A percentile compares a stretch with the other conserved stretches of the same genome.
phyloP scores from a whole-genome alignment of 306 rosid genomes.

The Lathyrus oleraceus region DNA sequence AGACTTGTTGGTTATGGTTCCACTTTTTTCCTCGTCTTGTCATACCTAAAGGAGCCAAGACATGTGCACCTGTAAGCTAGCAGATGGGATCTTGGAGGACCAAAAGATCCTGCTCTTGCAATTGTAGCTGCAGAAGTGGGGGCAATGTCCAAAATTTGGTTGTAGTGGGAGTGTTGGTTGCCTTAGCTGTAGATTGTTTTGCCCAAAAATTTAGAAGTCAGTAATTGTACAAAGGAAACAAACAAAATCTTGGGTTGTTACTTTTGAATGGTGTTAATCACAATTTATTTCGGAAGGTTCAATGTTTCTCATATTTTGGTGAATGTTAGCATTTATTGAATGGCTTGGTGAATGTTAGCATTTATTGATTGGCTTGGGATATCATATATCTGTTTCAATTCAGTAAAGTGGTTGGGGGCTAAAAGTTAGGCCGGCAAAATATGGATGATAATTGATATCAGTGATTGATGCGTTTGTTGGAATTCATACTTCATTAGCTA shows the following conservation, averaged over 20 bases:
- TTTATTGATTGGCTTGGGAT: conserved; percentile 58
- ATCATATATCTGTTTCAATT: conserved; percentile 34
- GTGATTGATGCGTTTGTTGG: conserved; percentile 32
- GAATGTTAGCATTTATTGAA: conserved; percentile 48
- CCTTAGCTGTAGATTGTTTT: conserved; percentile 55
- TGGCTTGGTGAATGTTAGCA: conserved; percentile 56
- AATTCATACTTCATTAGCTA: conserved; percentile 29
- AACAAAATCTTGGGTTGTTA: conserved; percentile 45
- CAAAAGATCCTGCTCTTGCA: conserved; percentile 69
- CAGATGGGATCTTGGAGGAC: conserved; percentile 74
- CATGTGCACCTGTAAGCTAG: conserved; percentile 62
- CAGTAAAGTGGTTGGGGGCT: conserved; percentile 28
- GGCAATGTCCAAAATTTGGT: conserved; percentile 51
- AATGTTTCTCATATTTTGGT: conserved; percentile 46
- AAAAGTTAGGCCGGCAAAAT: conserved; percentile 35
- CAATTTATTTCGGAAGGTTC: conserved; percentile 57
- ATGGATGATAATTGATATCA: conserved; percentile 38
- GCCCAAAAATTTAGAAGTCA: conserved; percentile 50
- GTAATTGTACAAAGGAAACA: conserved; percentile 65
- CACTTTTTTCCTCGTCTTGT: conserved; percentile 59
- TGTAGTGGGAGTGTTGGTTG: conserved; percentile 62
- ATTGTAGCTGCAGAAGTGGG: conserved; percentile 61
- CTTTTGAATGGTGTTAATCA: conserved; percentile 49
- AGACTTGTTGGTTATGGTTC: conserved; percentile 81
- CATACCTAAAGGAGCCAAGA: conserved; percentile 64